Conservation (phyloP, 495 filamentous ascomycete species). For the Aspergillus carlsbadensis region DNA sequence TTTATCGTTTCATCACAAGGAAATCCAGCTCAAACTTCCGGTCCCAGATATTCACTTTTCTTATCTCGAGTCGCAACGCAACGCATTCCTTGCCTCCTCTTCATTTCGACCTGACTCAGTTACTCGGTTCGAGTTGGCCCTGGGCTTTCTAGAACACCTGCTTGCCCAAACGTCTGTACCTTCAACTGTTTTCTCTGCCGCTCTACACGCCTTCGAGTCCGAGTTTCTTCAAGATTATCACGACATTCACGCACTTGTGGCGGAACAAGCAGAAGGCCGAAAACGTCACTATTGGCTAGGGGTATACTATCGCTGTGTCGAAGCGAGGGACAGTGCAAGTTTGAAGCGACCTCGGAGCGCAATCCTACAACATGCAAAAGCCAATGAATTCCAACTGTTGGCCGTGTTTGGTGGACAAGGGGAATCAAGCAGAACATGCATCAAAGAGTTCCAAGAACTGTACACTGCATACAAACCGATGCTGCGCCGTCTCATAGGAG, state of each 20-base stretch:
- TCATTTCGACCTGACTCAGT: neutral
- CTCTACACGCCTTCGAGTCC: conserved; percentile 10
- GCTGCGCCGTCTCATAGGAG: conserved; percentile 12
- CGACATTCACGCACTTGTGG: conserved; percentile 24
- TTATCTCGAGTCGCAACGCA: conserved; percentile 9
- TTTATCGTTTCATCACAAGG: conserved; percentile 3
- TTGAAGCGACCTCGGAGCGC: conserved; percentile 3
- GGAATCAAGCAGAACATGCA: conserved; percentile 21
- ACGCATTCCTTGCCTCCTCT: conserved; percentile 11
- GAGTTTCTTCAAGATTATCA: conserved; percentile 17
- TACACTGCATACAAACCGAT: conserved; percentile 22
- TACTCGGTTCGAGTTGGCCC: conserved; percentile 1
- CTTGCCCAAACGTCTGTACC: neutral
- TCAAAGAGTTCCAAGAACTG: conserved; percentile 21
- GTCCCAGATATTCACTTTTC: conserved; percentile 1
- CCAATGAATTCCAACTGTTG: conserved; percentile 17
- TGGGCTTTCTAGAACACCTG: conserved; percentile 17
- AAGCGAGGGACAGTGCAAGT: neutral
- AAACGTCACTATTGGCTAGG: conserved; percentile 14
- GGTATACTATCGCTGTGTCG: conserved; percentile 19
- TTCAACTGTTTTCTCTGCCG: neutral
- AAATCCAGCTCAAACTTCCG: neutral
- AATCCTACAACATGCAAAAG: conserved; percentile 17
- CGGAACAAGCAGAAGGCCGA: neutral
- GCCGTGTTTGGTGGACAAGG: conserved; percentile 29